These are phyloP conservation scores for Lasiosphaeria hispida DNA, from an alignment of 495 filamentous ascomycete species.

Conservation along the genomic window DNA sequence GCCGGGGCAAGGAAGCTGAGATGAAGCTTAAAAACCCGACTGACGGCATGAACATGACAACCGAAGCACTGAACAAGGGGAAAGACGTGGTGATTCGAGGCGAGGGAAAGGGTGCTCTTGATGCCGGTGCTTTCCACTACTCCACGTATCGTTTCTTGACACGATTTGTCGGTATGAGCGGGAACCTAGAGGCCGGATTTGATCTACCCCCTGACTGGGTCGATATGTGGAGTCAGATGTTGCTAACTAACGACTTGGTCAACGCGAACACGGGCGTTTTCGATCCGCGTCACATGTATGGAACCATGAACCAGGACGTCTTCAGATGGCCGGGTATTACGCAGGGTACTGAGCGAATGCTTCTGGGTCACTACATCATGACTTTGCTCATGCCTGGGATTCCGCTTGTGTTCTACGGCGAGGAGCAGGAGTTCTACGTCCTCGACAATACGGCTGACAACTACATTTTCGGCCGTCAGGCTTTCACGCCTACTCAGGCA, in stretches of 20 bases:
- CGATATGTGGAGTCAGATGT: conserved; percentile 59
- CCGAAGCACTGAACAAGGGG: background rate
- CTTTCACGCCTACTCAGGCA: conserved; percentile 64
- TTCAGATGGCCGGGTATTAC: conserved; percentile 69
- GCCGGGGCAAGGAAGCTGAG: conserved; percentile 59
- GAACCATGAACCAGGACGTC: conserved; percentile 70
- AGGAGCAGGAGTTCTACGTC: conserved; percentile 69
- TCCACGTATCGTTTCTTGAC: conserved; percentile 67
- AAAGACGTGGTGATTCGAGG: conserved; percentile 44
- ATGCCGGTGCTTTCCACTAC: conserved; percentile 69
- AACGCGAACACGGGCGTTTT: conserved; percentile 66
- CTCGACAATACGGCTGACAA: conserved; percentile 66
- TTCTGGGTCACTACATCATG: conserved; percentile 63
- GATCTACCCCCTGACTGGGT: conserved; percentile 61
- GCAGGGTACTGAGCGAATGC: conserved; percentile 59
- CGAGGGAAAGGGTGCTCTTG: conserved; percentile 55
- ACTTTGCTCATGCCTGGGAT: conserved; percentile 66
- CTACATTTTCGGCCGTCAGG: conserved; percentile 68
- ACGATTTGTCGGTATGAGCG: conserved; percentile 64
- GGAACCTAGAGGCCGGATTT: conserved; percentile 58
- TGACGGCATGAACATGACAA: conserved; percentile 6
- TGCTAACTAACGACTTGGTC: conserved; percentile 62
- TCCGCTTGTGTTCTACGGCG: conserved; percentile 64
- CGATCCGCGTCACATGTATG: conserved; percentile 71
- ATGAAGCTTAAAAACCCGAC: conserved; percentile 44